Percentiles rank a stretch among this genome's conserved stretches.
phyloP scores from a whole-genome alignment of 169 alveolate genomes.

The Plasmodium vinckei region DNA sequence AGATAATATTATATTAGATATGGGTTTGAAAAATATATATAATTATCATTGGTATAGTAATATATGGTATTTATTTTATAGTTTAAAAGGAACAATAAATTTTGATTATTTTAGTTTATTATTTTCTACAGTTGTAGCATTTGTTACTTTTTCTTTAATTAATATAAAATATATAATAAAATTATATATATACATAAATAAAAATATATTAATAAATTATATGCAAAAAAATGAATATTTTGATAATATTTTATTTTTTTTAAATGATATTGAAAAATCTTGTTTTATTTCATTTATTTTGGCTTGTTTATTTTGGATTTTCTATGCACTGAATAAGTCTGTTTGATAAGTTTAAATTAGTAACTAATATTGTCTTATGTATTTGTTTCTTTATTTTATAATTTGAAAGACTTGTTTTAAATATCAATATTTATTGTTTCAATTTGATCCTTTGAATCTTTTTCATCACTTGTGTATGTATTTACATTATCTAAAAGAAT shows the following conservation, averaged over 20 bases:
- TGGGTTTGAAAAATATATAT: constrained; percentile 64
- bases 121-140: constrained; percentile 49
- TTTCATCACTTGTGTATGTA: constrained; percentile 22
- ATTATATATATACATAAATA: constrained; percentile 22
- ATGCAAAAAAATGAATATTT: neutral
- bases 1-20: constrained; percentile 28
- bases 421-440: constrained; percentile 58
- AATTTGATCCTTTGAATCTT: constrained; percentile 22
- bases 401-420: neutral
- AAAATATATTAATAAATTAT: constrained; percentile 8
- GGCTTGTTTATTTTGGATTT: constrained; percentile 47
- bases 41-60: constrained; percentile 57
- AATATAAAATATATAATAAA: constrained; percentile 32
- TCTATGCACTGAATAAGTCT: constrained; percentile 43
- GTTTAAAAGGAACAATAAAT: constrained; percentile 66
- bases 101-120: constrained; percentile 63
- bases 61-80: constrained; percentile 66
- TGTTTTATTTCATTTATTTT: constrained; percentile 33
- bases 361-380: neutral
- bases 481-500: constrained; percentile 49
- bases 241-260: constrained; percentile 9
- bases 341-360: neutral
- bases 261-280: constrained; percentile 50
- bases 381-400: neutral
- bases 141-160: constrained; percentile 38